Conservation (phyloP, 1,139 yeast genomes). For the Saccharomycopsis crataegensis region DNA sequence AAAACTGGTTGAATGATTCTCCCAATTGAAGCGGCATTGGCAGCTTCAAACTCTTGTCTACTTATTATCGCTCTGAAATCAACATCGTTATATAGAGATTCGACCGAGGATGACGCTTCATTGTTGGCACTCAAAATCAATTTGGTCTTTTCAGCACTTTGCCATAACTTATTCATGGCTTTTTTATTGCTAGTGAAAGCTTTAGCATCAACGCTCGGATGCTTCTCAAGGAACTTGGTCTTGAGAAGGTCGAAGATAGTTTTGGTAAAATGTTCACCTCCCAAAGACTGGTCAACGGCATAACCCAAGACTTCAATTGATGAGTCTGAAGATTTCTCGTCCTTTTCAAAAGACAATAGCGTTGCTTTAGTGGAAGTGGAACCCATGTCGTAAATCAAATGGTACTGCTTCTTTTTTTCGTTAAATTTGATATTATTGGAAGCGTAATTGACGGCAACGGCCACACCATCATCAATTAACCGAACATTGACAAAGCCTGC, state of each 20-base stretch:
- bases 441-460: constrained; percentile 77
- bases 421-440: constrained; percentile 28
- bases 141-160: constrained; percentile 84
- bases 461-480: constrained; percentile 81
- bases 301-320: constrained; percentile 61
- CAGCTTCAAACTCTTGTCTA: constrained; percentile 71
- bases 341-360: constrained; percentile 47
- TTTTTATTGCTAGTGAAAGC: constrained; percentile 44
- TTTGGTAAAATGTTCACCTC: constrained; percentile 70
- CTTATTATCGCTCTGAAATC: constrained; percentile 65
- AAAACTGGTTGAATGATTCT: constrained; percentile 42
- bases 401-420: constrained; percentile 43
- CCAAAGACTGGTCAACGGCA: constrained; percentile 57
- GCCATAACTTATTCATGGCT: constrained; percentile 61
- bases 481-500: constrained; percentile 64
- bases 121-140: constrained; percentile 77
- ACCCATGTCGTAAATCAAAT: constrained; percentile 83
- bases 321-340: constrained; percentile 33
- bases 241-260: constrained; percentile 54
- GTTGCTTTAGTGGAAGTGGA: constrained; percentile 90
- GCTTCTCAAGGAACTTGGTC: constrained; percentile 43
- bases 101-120: constrained; percentile 69
- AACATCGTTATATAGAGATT: constrained; percentile 57
- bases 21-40: constrained; percentile 36
- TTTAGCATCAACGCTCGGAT: constrained; percentile 31